A percentile compares a stretch with the other conserved stretches of the same genome.
phyloP scores from a whole-genome alignment of 768 basidiomycete species.

The Lactifluus hygrophoroides region DNA sequence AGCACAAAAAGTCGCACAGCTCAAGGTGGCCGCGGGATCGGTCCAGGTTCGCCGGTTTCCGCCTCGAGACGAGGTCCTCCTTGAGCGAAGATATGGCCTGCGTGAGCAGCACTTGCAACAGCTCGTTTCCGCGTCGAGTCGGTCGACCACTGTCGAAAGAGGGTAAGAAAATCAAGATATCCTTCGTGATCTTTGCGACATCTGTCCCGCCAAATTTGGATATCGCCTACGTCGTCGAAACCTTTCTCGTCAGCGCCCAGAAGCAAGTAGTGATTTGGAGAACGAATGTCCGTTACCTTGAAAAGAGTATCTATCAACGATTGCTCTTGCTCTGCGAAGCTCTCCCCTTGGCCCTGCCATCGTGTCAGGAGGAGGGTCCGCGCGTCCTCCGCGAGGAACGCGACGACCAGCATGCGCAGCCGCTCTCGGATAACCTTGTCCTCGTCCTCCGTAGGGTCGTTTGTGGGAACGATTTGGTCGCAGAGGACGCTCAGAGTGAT shows the following conservation, averaged over 20 bases:
- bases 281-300: slow-evolving; percentile 31
- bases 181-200: slow-evolving; percentile 40
- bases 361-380: slow-evolving; percentile 37
- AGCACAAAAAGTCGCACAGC: slow-evolving; percentile 35
- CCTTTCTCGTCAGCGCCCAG: neutral
- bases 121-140: slow-evolving; percentile 30
- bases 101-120: slow-evolving; percentile 35
- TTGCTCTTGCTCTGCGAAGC: slow-evolving; percentile 39
- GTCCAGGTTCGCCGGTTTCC: slow-evolving; percentile 29
- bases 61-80: slow-evolving; percentile 23
- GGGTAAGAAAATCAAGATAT: slow-evolving; percentile 43
- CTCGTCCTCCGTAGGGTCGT: slow-evolving; percentile 47
- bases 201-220: slow-evolving; percentile 35
- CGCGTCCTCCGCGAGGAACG: slow-evolving; percentile 49
- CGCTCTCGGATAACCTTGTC: slow-evolving; percentile 49
- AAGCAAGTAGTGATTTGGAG: too few relatives aligned
- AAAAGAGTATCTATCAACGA: slow-evolving; percentile 40
- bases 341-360: slow-evolving; percentile 35
- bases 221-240: slow-evolving; percentile 35
- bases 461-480: slow-evolving; percentile 51
- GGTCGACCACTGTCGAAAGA: slow-evolving; percentile 32
- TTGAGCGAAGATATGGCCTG: slow-evolving; percentile 31
- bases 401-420: slow-evolving; percentile 49
- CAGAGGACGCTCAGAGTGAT: slow-evolving; percentile 58
- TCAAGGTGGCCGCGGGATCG: slow-evolving; percentile 38